A percentile compares a stretch with the other conserved stretches of the same genome.
Evolutionary conservation across 768 basidiomycete species (phyloP).

Genomic region (Tricholoma saponaceum): DNA sequence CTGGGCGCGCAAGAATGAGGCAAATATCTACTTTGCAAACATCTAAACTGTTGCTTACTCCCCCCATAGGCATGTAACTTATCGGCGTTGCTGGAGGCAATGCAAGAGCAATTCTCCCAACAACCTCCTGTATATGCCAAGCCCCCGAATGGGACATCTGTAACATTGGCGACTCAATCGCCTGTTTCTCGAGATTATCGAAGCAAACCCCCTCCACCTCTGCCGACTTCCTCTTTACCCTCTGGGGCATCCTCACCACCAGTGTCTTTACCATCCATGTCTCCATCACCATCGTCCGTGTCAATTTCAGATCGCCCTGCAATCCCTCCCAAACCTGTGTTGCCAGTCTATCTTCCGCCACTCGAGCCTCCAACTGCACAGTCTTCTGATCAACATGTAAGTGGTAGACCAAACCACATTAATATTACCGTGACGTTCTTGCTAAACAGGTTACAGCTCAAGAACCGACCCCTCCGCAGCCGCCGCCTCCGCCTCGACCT

Average conservation of each 20-base stretch:
- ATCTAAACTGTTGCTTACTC: conserved; percentile 7
- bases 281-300: conserved; percentile 7
- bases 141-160: conserved; percentile 37
- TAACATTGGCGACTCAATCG: conserved; percentile 9
- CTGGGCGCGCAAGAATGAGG: conserved; percentile 86
- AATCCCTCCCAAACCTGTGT: conserved; percentile 31
- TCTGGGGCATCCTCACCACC: conserved; percentile 16
- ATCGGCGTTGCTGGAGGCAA: conserved; percentile 64
- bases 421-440: not conserved
- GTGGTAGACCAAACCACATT: not conserved
- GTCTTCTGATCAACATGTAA: not conserved
- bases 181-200: conserved; percentile 13
- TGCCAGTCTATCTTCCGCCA: conserved; percentile 2
- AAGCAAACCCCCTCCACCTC: conserved; percentile 33
- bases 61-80: conserved; percentile 68
- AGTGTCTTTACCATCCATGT: conserved; percentile 15
- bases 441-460: not conserved
- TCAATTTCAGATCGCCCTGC: conserved; percentile 20
- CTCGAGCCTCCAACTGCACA: not conserved
- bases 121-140: conserved; percentile 90
- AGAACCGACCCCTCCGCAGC: conserved; percentile 4
- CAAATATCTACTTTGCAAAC: conserved; percentile 32
- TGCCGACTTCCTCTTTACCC: conserved; percentile 15
- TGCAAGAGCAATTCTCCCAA: conserved; percentile 80
- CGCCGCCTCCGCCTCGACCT: conserved; percentile 2